These are phyloP conservation scores for Porodaedalea pini DNA, from an alignment of 1,284 basidiomycete genomes.

Conservation along the genomic window DNA sequence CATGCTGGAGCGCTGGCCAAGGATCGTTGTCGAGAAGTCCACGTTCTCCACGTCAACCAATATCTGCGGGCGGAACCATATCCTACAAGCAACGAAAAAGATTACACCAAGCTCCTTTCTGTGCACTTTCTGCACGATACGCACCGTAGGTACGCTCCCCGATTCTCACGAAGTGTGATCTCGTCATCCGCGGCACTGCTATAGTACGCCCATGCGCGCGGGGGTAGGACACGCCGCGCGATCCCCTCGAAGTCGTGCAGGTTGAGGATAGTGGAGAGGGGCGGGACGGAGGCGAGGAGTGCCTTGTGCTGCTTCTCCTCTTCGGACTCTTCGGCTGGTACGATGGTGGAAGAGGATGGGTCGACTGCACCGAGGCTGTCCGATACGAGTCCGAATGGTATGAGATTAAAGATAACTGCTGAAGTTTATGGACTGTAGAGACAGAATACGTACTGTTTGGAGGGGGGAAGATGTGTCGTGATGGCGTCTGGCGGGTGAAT, in stretches of 20 bases:
- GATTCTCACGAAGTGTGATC: conserved; percentile 86
- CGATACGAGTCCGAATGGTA: conserved; percentile 10
- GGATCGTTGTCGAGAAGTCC: conserved; percentile 79
- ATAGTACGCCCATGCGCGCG: conserved; percentile 89
- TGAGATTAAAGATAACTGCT: conserved; percentile 22
- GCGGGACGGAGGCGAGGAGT: conserved; percentile 55
- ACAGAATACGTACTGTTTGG: conserved; percentile 59
- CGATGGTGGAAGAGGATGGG: conserved; percentile 55
- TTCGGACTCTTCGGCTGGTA: conserved; percentile 45
- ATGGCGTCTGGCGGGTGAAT: conserved; percentile 90
- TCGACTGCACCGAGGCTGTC: conserved; percentile 72
- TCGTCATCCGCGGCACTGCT: conserved; percentile 86
- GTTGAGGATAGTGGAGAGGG: conserved; percentile 76
- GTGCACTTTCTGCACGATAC: conserved; percentile 14
- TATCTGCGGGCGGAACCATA: conserved; percentile 93
- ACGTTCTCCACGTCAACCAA: conserved; percentile 80
- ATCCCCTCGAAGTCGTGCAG: conserved; percentile 91
- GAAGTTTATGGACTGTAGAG: not conserved
- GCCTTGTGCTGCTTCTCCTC: conserved; percentile 58
- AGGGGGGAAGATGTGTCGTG: conserved; percentile 72
- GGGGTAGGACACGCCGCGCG: conserved; percentile 67
- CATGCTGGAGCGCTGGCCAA: conserved; percentile 71
- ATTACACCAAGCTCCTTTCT: not conserved
- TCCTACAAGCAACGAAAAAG: conserved; percentile 37
- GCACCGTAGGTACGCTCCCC: conserved; percentile 79